Conservation (phyloP, 2,329 filamentous ascomycete species). For the Orbilia blumenaviensis region DNA sequence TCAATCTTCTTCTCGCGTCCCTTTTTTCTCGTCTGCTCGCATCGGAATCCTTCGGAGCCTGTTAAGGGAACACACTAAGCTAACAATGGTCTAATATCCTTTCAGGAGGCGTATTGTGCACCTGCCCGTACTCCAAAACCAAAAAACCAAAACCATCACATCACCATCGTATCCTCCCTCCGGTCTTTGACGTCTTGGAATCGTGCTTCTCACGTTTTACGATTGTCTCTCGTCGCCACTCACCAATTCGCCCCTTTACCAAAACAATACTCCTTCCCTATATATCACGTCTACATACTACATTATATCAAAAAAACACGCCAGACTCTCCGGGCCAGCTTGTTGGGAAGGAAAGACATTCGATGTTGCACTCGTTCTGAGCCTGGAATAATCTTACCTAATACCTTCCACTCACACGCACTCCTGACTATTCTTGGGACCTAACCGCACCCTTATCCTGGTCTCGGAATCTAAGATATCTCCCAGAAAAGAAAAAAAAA, state of each 20-base stretch:
- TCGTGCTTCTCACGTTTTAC: conserved; percentile 4
- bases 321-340: conserved; percentile 2
- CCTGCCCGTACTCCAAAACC: neutral
- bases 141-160: neutral
- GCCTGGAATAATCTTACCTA: conserved; percentile 35
- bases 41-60: conserved; percentile 29
- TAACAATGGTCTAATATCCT: conserved; percentile 52
- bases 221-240: conserved; percentile 10
- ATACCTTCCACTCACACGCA: conserved; percentile 24
- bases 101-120: conserved; percentile 48
- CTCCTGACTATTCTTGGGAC: conserved; percentile 15
- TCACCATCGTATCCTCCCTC: neutral
- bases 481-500: no score
- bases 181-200: conserved; percentile 13
- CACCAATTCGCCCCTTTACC: neutral
- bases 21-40: neutral
- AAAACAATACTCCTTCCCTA: conserved; percentile 10
- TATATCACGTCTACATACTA: neutral
- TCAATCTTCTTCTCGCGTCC: conserved; percentile 17
- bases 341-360: conserved; percentile 13
- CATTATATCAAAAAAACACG: no score
- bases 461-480: conserved; percentile 33
- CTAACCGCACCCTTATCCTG: conserved; percentile 14
- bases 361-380: conserved; percentile 48
- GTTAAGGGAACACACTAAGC: conserved; percentile 38